Base-by-base conservation (phyloP, 2,329 filamentous ascomycete genomes). In the Penicillium frequentans region DNA sequence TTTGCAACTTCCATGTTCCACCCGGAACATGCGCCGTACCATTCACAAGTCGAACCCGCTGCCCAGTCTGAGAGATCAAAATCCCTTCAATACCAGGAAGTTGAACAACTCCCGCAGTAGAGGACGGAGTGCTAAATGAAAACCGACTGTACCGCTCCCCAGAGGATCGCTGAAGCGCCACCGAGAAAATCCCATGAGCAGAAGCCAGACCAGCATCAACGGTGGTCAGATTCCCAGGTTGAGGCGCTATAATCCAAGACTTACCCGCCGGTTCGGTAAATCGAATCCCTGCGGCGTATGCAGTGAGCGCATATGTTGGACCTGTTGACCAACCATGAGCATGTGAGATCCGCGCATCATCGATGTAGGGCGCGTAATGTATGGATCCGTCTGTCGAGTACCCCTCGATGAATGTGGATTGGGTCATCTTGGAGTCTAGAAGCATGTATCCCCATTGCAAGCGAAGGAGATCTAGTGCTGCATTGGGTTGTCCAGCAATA, bases 361-460 rank as follows among this genome's bases (percentile, higher is more conserved):
- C 80, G 1, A 60, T 61, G 58, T 83, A 83, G 0, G 79, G 77
- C 2, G 79, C 76, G 52, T 84, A 83, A 57, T 79, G 77, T 19
- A 83, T 64, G 3, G 70, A 68, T 1, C 81, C 81, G 33, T 77
- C 73, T 0, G 73, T 75, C 1, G 73, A 69, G 52, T 82, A 83
- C 0, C 81, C 81, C 63, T 83, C 81, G 53, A 82, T 79, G 50
- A 82, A 82, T 0, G 80, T 82, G 0, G 73, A 77, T 47, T 83
- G 80, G 1, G 81, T 84, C 79, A 83, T 82, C 35, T 79, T 73
- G 0, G 79, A 75, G 54, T 82, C 78, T 16, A 82, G 73, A 5
- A 85, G 76, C 81, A 85, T 84, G 62, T 82, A 85, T 0, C 78
- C 81, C 81, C 82, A 84, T 65, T 80, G 75, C 2, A 78, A 63